A percentile compares a stretch with the other conserved stretches of the same genome.
phyloP scores from a whole-genome alignment of 1,284 basidiomycete genomes.

The Hypsizygus ulmarius region DNA sequence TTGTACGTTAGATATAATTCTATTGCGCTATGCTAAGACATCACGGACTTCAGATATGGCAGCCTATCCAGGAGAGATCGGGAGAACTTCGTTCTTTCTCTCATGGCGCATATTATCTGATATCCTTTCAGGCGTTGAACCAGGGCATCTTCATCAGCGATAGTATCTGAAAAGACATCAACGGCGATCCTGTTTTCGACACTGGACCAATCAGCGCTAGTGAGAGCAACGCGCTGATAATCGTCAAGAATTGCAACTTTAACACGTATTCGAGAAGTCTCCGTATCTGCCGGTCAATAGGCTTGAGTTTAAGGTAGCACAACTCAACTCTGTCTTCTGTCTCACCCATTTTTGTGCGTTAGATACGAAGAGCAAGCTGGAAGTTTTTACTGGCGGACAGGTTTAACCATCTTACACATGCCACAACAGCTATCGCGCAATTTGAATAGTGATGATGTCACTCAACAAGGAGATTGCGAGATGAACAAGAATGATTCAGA shows the following conservation, averaged over 20 bases:
- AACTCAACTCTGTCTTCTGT: no score
- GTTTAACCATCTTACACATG: no score
- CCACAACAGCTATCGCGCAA: no score
- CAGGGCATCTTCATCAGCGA: slow-evolving; percentile 49
- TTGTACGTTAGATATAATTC: background rate
- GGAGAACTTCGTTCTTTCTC: slow-evolving; percentile 61
- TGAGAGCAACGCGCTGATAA: slow-evolving; percentile 54
- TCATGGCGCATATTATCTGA: slow-evolving; percentile 63
- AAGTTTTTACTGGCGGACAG: no score
- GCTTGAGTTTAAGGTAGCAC: background rate
- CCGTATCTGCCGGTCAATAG: slow-evolving; percentile 1
- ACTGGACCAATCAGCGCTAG: slow-evolving; percentile 50
- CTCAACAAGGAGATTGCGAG: no score
- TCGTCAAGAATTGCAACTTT: slow-evolving; percentile 59
- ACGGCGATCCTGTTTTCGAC: slow-evolving; percentile 38
- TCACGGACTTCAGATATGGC: slow-evolving; percentile 48
- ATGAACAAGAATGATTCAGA: no score
- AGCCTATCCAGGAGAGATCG: slow-evolving; percentile 48
- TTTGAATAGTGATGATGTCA: no score
- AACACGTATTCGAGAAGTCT: slow-evolving; percentile 9
- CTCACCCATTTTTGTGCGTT: no score
- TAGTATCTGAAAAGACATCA: slow-evolving; percentile 51
- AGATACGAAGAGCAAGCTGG: no score
- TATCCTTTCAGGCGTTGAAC: slow-evolving; percentile 49
- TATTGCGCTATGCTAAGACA: background rate